A percentile compares a stretch with the other conserved stretches of the same genome.
These are phyloP conservation scores for Goniomonas avonlea DNA, from an alignment of 78 protist genomes.

Conservation along the genomic window DNA sequence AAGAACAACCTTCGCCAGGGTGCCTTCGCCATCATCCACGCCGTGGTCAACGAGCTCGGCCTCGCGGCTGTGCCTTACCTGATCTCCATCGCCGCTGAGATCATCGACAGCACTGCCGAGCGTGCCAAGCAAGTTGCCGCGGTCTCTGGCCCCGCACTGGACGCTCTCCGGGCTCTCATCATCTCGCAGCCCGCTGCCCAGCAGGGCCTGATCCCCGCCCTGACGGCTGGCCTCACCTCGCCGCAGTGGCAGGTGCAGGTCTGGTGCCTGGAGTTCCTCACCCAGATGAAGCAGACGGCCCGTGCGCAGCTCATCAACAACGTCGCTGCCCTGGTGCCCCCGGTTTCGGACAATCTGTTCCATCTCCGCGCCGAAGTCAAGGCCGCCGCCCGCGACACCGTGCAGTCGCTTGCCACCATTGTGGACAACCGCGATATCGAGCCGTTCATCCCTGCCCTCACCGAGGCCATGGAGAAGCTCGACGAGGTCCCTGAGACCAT, in stretches of 20 bases:
- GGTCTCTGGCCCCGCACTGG: background rate
- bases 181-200: background rate
- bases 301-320: constrained; percentile 1
- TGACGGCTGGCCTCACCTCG: too few species aligned
- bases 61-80: background rate
- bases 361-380: constrained; percentile 20
- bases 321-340: constrained; percentile 22
- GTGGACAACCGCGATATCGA: constrained; percentile 43
- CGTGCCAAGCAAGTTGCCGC: constrained; percentile 8
- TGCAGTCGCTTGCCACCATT: background rate
- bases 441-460: constrained; percentile 39
- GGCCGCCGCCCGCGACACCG: constrained; percentile 3
- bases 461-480: constrained; percentile 38
- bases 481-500: constrained; percentile 40
- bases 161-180: background rate
- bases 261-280: background rate
- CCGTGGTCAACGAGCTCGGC: background rate
- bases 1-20: too few species aligned
- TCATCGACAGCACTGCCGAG: constrained; percentile 2
- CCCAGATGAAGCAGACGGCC: background rate
- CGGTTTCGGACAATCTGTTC: constrained; percentile 20
- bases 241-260: constrained; percentile 22
- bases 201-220: background rate
- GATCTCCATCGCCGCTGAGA: too few species aligned
- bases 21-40: constrained; percentile 5